Evolutionary conservation across 257 asterid genomes (phyloP), one percentile per base, ranked within the genome.

Genomic region (Sherardia arvensis): DNA sequence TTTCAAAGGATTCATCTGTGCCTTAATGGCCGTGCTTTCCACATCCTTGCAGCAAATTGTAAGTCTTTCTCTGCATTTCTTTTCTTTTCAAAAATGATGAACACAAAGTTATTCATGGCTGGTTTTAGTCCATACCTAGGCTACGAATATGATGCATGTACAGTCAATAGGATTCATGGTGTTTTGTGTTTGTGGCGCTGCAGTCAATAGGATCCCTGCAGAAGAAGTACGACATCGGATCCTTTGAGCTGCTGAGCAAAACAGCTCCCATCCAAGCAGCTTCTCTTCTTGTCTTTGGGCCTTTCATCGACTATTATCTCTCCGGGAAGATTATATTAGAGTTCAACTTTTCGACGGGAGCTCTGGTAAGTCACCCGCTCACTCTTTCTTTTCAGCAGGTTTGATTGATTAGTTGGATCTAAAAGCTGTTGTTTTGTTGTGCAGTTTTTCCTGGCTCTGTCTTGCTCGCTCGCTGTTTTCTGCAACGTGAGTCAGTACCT

Each of bases 201-300:
- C 96, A 92, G 99, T 92, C 99, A 22, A 92, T 92, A 75, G 99
- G 99, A 45, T 89, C 99, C 63, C 75, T 92, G 81, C 99, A 92
- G 82, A 92, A 89, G 80, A 92, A 92, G 81, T 92, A 92, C 82
- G 81, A 89, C 7, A 78, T 92, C 60, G 99, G 99, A 72, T 92
- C 99, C 17, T 92, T 92, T 55, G 99, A 92, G 67, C 70, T 92
- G 67, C 74, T 92, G 82, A 92, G 97, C 74, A 92, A 81, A 84
- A 92, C 99, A 54, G 95, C 99, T 30, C 99, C 99, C 4, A 92
- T 92, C 60, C 99, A 92, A 82, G 95, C 99, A 51, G 78, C 84
- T 59, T 92, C 99, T 67, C 96, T 92, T 72, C 95, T 92, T 30
- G 81, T 92, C 67, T 69, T 89, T 54, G 99, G 97, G 56, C 99